Base-by-base conservation (phyloP, 768 basidiomycete species). In the Astraeus odoratus region DNA sequence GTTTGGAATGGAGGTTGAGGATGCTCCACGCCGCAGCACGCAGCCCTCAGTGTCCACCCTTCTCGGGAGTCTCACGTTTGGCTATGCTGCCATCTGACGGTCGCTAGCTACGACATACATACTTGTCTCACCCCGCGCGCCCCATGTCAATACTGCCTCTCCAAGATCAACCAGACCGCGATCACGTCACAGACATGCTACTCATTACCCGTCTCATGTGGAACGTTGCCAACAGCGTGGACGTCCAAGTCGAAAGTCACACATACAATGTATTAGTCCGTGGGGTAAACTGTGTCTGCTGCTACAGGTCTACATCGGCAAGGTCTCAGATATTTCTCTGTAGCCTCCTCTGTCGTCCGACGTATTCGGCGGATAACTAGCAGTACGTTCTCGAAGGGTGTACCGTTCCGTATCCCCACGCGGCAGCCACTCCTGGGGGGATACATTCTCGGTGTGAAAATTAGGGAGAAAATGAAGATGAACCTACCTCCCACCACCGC, bases 401-500 rank as follows among this genome's bases (percentile, higher is more conserved):
- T 80, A 73, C 46, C 77, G 74, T 51, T 81, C 77, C 29, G 66
- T 55, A 51, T 73, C 73, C 56, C 76, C 68, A 52, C 71, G 73
- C 46, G 80, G 77, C 46, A 67, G 46, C 64, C 63, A 67, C 58
- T 57, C 59, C 63, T 62, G 50, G 36, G 34, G 44, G 51, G 7
- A 51, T 22, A 16, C 37, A 39, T 25, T 39, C 35, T 45, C 31
- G 49, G 51, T 50, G 44, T 42, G 48, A 43, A 29, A 57, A 53
- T 46, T 51, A 16, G 45, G 40, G 43, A 33, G 44, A 47, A 39
- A 43, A 34, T 43, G 31, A 43, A 42, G 26, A 57, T 54, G 50
- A 67, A 73, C 62, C 12, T 52, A 87, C 88, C 77, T 89, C 84
- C 88, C 88, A 89, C 88, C 88, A 91, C 53, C 79, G 71, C 52